Evolutionary conservation across 768 basidiomycete species (phyloP), one percentile per base, ranked within the genome.

Genomic region (Tricholoma hemisulphureum): DNA sequence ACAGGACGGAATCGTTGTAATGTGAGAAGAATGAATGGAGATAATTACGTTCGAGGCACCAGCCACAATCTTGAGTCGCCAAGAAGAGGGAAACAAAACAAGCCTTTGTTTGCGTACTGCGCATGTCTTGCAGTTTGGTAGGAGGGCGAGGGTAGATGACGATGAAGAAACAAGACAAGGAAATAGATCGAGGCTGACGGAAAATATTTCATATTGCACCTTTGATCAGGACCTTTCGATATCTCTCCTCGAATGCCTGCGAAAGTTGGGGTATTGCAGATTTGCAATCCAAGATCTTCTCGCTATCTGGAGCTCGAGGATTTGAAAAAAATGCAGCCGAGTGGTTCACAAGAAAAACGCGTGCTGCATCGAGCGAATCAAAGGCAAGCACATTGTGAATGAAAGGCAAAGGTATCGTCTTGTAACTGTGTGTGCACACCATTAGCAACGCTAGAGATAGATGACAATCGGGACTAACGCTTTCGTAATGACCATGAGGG

Each of bases 401-500:
- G 76, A 91, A 93, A 9, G 78, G 61, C 56, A 98, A 79, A n/a
- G 89, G 78, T 18, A 98, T 73, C 56, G 85, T 84, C 68, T 79
- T 80, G 69, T 98, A 98, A 64, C 97, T 99, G 72, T 31, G 72
- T 29, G 21, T 10, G 18, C 37, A 58, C 50, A 32, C 28, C 55
- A 37, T 21, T n/a, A 7, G 2, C 50, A 34, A 58, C 41, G 55
- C 20, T 21, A 9, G 28, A 23, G 6, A 35, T 23, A 49, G 6
- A 35, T 23, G 48, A 21, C 14, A 39, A 0, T n/a, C 3, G 53
- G 1, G 32, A 83, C 95, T 67, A 65, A 98, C 97, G 92, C 90
- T 83, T 91, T 97, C 28, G 91, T 84, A 76, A 99, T 95, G 62
- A 90, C 85, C 68, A 93, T 84, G 59, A 99, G 71, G 2, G 94